Evolutionary conservation across 2,329 filamentous ascomycete species (phyloP).

Genomic region (Fusarium aywerte): DNA sequence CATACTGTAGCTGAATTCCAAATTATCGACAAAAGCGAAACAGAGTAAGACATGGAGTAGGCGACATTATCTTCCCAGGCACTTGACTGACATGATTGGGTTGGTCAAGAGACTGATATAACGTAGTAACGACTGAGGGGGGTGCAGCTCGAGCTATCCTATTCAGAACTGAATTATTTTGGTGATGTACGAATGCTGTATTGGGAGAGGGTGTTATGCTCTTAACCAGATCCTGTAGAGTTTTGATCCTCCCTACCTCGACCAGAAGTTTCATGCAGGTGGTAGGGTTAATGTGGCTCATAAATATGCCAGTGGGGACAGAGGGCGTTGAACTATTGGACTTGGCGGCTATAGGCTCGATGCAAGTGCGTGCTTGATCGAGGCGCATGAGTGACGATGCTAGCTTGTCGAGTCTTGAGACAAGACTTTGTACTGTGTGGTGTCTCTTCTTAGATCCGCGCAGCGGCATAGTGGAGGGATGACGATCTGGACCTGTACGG

Average conservation of each 20-base stretch:
- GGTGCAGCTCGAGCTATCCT: conserved; percentile 1
- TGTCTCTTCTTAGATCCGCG: neutral
- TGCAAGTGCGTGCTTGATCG: conserved; percentile 30
- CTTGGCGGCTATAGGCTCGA: conserved; percentile 7
- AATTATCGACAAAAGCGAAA: conserved; percentile 27
- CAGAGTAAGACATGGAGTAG: conserved; percentile 7
- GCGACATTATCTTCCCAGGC: conserved; percentile 27
- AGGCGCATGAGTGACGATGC: conserved; percentile 32
- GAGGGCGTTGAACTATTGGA: conserved; percentile 34
- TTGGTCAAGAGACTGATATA: conserved; percentile 2
- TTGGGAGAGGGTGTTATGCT: conserved; percentile 2
- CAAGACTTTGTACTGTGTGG: conserved; percentile 4
- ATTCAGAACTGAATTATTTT: conserved; percentile 4
- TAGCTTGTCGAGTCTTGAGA: conserved; percentile 15
- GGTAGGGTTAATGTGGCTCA: conserved; percentile 13
- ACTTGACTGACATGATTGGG: conserved; percentile 33
- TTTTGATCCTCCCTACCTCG: conserved; percentile 10
- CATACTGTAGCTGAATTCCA: conserved; percentile 4
- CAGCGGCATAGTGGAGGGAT: neutral
- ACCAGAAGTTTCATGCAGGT: neutral
- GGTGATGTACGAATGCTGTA: neutral
- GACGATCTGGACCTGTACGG: neutral
- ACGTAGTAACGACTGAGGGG: neutral
- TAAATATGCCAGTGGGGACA: conserved; percentile 14
- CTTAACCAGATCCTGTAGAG: conserved; percentile 11